A percentile compares a stretch with the other conserved stretches of the same genome.
Conservation (phyloP, 2,329 filamentous ascomycete genomes). For the Alternaria postmessia region DNA sequence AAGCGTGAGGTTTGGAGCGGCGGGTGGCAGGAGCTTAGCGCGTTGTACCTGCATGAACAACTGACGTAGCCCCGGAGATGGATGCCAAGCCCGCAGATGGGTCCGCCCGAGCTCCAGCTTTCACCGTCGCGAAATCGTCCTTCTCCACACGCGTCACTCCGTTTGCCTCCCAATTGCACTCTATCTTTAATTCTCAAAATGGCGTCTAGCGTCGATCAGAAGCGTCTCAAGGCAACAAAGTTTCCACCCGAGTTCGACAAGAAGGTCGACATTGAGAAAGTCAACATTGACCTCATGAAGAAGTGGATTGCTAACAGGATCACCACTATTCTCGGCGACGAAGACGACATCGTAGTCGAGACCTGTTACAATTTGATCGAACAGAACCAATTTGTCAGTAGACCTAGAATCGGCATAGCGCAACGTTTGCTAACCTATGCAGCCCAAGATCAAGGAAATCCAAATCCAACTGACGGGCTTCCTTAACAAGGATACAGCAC, state of each 20-base stretch:
- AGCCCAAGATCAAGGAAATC: constrained; percentile 95
- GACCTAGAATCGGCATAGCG: background rate
- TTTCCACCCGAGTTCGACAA: constrained; percentile 92
- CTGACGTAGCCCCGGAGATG: constrained; percentile 23
- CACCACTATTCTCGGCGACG: constrained; percentile 84
- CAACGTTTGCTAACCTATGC: constrained; percentile 24
- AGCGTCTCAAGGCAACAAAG: constrained; percentile 88
- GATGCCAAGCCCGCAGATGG: constrained; percentile 21
- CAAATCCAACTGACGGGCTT: constrained; percentile 97
- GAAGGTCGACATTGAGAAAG: constrained; percentile 97
- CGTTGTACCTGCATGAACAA: constrained; percentile 22
- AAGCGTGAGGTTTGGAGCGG: background rate
- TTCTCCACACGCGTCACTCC: constrained; percentile 9
- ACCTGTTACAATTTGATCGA: constrained; percentile 76
- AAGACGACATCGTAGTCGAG: constrained; percentile 96
- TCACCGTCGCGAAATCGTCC: constrained; percentile 10
- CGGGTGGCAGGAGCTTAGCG: constrained; percentile 11
- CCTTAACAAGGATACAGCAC: constrained; percentile 86
- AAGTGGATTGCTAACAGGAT: constrained; percentile 96
- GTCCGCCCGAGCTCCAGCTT: constrained; percentile 20
- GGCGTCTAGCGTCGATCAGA: constrained; percentile 86
- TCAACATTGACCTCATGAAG: constrained; percentile 98
- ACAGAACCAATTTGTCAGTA: constrained; percentile 75
- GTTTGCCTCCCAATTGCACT: constrained; percentile 2
- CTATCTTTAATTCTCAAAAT: constrained; percentile 55